Percentiles rank a stretch among this genome's conserved stretches.
Conservation (phyloP, 23 red algal genomes). For the Cyanidioschyzon merolae region DNA sequence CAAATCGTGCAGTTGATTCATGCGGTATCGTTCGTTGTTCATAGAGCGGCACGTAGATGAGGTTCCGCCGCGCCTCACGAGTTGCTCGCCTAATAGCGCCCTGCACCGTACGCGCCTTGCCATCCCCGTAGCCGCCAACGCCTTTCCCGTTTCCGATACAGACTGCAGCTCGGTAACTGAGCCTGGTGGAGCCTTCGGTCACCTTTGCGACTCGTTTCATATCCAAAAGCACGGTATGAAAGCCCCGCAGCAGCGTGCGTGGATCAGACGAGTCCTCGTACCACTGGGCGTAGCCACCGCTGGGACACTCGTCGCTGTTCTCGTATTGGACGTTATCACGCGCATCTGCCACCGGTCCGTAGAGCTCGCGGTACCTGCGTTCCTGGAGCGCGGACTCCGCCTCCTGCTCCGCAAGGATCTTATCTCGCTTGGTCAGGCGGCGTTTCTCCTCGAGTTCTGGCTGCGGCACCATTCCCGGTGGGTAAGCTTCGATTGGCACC, state of each 20-base stretch:
- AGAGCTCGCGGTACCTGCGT: not conserved
- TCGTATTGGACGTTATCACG: no score
- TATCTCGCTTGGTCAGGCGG: not conserved
- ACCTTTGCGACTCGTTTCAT: conserved; percentile 62
- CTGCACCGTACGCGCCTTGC: conserved; percentile 47
- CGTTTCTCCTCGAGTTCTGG: not conserved
- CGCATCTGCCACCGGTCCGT: not conserved
- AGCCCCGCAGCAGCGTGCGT: conserved; percentile 48
- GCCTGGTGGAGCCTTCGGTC: conserved; percentile 48
- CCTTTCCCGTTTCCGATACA: conserved; percentile 75
- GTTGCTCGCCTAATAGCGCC: conserved; percentile 64
- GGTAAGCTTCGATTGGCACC: not conserved
- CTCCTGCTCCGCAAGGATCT: not conserved
- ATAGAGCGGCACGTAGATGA: conserved; percentile 40
- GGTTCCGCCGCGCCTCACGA: conserved; percentile 47
- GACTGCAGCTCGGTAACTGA: conserved; percentile 51
- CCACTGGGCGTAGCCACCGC: conserved; percentile 1
- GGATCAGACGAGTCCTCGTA: conserved; percentile 33
- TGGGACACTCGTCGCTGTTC: no score
- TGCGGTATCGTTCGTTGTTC: conserved; percentile 55
- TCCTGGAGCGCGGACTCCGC: not conserved
- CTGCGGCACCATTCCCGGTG: not conserved
- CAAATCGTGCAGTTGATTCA: conserved; percentile 35
- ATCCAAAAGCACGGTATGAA: conserved; percentile 70
- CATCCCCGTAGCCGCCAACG: conserved; percentile 65